Conservation (phyloP, 345 rosid species). For the Camelina laxa region DNA sequence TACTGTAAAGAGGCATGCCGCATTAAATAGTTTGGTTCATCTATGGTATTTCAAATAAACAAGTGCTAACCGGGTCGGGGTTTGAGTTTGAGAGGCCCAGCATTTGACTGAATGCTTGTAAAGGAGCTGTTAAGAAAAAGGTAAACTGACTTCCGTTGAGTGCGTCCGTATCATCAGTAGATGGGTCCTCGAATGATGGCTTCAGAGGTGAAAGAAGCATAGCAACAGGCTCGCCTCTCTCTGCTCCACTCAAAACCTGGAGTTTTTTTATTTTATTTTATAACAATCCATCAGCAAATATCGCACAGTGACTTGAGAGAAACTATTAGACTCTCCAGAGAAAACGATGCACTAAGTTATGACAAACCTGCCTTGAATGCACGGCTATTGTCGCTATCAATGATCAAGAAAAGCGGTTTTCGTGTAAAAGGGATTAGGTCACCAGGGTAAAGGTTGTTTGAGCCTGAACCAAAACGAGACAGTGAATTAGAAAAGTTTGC, state of each 20-base stretch:
- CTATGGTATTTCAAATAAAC: neutral
- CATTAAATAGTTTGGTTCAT: neutral
- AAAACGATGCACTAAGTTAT: slow-evolving; percentile 54
- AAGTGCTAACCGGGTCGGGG: slow-evolving; percentile 53
- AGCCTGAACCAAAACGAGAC: slow-evolving; percentile 55
- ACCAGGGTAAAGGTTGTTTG: slow-evolving; percentile 80
- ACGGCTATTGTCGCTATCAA: slow-evolving; percentile 96
- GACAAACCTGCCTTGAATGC: slow-evolving; percentile 99
- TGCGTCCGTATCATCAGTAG: slow-evolving; percentile 45
- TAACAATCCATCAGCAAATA: slow-evolving; percentile 17
- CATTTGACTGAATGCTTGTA: slow-evolving; percentile 88
- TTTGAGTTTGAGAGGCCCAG: slow-evolving; percentile 61
- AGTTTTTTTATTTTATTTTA: slow-evolving; percentile 10
- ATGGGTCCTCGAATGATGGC: slow-evolving; percentile 56
- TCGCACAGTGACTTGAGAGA: slow-evolving; percentile 23
- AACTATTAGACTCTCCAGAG: slow-evolving; percentile 29
- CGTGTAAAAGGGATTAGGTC: slow-evolving; percentile 96
- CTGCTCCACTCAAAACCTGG: slow-evolving; percentile 86
- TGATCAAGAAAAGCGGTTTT: slow-evolving; percentile 88
- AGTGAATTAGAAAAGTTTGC: slow-evolving; percentile 15
- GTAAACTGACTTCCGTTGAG: slow-evolving; percentile 86
- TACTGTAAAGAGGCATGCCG: slow-evolving; percentile 24
- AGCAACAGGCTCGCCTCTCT: slow-evolving; percentile 91
- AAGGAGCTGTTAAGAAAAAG: slow-evolving; percentile 86
- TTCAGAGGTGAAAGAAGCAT: slow-evolving; percentile 85